Evolutionary conservation across 2,329 filamentous ascomycete genomes (phyloP).

Genomic region (Camptophora hylomeconis): DNA sequence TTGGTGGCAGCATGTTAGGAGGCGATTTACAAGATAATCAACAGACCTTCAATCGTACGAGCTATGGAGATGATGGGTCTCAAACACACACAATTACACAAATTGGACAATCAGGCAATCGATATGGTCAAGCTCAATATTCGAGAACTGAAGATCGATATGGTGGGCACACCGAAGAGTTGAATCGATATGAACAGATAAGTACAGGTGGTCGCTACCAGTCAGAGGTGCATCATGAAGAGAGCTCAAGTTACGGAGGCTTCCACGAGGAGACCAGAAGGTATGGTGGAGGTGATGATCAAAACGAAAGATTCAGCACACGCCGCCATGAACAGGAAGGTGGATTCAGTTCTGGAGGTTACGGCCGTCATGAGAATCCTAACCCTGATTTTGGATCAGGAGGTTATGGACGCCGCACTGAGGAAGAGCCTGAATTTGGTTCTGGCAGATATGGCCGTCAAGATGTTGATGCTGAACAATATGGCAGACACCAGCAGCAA

Average conservation of each 20-base stretch:
- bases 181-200: constrained; percentile 14
- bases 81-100: constrained; percentile 50
- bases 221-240: constrained; percentile 10
- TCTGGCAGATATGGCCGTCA: constrained; percentile 3
- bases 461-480: constrained; percentile 4
- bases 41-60: constrained; percentile 40
- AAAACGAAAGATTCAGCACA: constrained; percentile 1
- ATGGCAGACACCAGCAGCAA: no score
- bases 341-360: constrained; percentile 3
- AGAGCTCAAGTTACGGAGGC: constrained; percentile 8
- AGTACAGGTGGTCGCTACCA: constrained; percentile 8
- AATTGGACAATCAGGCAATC: constrained; percentile 11
- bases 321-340: constrained; percentile 4
- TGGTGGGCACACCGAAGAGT: constrained; percentile 11
- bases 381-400: constrained; percentile 9
- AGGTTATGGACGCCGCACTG: constrained; percentile 11
- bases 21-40: constrained; percentile 43
- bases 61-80: constrained; percentile 46
- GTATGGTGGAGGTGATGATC: constrained; percentile 5
- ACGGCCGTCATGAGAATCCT: constrained; percentile 12
- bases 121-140: constrained; percentile 31
- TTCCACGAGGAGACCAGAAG: constrained; percentile 10
- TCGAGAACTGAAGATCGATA: constrained; percentile 10
- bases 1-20: constrained; percentile 45
- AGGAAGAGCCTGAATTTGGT: constrained; percentile 8